Evolutionary conservation across 352 stramenopile genomes (phyloP).

Genomic region (Nothophytophthora sp.): DNA sequence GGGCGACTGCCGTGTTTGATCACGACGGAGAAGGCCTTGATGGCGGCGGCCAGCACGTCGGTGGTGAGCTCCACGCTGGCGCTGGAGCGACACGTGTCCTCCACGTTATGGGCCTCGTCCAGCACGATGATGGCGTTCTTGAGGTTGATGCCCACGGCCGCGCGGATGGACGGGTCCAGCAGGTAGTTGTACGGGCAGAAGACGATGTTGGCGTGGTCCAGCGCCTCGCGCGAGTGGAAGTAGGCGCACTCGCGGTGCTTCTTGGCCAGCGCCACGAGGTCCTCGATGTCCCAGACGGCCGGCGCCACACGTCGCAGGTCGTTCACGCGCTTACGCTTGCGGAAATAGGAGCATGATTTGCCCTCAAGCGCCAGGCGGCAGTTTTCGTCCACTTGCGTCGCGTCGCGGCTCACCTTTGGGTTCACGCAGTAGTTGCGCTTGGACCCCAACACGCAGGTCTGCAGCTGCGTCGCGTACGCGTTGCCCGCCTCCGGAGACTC

Average conservation of each 20-base stretch:
- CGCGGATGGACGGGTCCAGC: conserved; percentile 74
- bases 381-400: conserved; percentile 71
- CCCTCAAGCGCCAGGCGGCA: conserved; percentile 43
- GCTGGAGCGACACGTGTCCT: conserved; percentile 82
- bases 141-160: conserved; percentile 66
- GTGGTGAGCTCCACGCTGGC: conserved; percentile 76
- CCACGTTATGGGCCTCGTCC: conserved; percentile 88
- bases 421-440: conserved; percentile 86
- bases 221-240: conserved; percentile 56
- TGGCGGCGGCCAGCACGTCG: conserved; percentile 46
- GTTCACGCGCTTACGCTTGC: conserved; percentile 33
- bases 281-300: conserved; percentile 86
- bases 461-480: conserved; percentile 44
- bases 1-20: conserved; percentile 69
- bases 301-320: conserved; percentile 47
- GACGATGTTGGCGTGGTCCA: conserved; percentile 71
- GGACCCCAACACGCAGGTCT: conserved; percentile 82
- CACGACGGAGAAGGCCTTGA: conserved; percentile 63
- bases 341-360: conserved; percentile 34
- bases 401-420: conserved; percentile 62
- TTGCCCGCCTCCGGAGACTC: conserved; percentile 35
- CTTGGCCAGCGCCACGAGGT: conserved; percentile 72
- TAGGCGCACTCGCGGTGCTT: conserved; percentile 82
- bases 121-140: conserved; percentile 81
- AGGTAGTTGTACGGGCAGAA: conserved; percentile 92